phyloP scores from a whole-genome alignment of 768 basidiomycete species.

The Chiua virens region DNA sequence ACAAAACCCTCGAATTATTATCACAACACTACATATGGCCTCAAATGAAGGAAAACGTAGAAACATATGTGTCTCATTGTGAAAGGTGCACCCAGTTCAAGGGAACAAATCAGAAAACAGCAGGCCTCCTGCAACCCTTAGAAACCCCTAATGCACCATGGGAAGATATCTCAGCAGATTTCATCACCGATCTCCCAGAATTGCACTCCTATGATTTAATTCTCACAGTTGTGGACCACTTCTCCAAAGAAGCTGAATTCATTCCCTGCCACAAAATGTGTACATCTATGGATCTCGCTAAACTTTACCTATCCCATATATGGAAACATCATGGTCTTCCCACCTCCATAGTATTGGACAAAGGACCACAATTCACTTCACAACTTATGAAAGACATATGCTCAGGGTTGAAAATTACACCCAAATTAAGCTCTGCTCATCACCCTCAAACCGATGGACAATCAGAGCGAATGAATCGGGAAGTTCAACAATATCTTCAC shows the following conservation, averaged over 20 bases:
- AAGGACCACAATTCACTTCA: neutral
- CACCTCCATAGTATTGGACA: neutral
- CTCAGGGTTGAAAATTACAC: slow-evolving; percentile 11
- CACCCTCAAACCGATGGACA: slow-evolving; percentile 40
- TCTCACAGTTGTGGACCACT: neutral
- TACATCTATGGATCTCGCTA: no score
- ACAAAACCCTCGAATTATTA: neutral
- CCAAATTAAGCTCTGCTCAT: slow-evolving; percentile 27
- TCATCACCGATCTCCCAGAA: neutral
- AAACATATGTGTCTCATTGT: neutral
- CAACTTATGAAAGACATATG: neutral
- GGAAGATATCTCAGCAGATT: neutral
- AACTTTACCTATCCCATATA: neutral
- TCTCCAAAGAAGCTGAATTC: no score
- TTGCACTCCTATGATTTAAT: neutral
- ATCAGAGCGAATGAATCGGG: slow-evolving; percentile 33
- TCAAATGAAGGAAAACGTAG: neutral
- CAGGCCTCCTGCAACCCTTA: neutral
- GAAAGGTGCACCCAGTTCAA: neutral
- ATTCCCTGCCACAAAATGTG: no score
- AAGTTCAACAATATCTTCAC: neutral
- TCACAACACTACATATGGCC: neutral
- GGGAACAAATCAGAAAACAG: neutral
- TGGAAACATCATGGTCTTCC: slow-evolving; percentile 5
- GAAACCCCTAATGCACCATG: neutral